Base-by-base conservation (phyloP, 768 basidiomycete genomes). In the Cyclocybe aegerita region DNA sequence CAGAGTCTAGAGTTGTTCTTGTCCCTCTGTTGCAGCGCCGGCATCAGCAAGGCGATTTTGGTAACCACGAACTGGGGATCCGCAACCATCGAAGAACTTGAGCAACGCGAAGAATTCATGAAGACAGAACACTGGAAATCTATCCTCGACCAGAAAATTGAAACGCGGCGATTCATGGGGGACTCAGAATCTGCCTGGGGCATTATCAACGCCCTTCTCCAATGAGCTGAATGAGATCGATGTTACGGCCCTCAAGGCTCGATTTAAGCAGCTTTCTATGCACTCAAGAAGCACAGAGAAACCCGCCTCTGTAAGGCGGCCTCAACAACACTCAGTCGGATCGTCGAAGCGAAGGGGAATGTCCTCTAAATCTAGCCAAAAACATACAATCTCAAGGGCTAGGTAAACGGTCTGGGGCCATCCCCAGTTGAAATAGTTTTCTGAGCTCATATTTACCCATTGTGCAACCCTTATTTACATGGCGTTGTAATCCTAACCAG, bases 51-150 rank as follows among this genome's bases (percentile, higher is more conserved):
- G 9, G 46, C 48, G n/a, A 42, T 53, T 29, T 41, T 53, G 2
- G 46, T 14, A 15, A 53, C 40, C 34, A 53, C 51, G 11, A 42
- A 37, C 10, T 53, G 51, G 51, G 16, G 4, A 14, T 39, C 23
- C 11, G 32, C n/a, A n/a, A 10, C 37, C 31, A 6, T 16, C 29
- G 48, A 42, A 12, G 33, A n/a, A 7, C 15, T 16, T 33, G 48
- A 49, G 34, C n/a, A 38, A 17, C 48, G 48, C n/a, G 33, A 42
- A 34, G 10, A 16, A 32, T 31, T 36, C 10, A 14, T 49, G 16
- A 33, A 34, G 35, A 11, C 39, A 4, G 35, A 23, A 16, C 40
- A 49, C 36, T 49, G 40, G 48, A 49, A 49, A 49, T n/a, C 23
- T 3, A 30, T 35, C 9, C 34, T 49, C 33, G 41, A 42, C 16